Conservation (phyloP, 2,329 filamentous ascomycete species). For the Aspergillus alliaceus region DNA sequence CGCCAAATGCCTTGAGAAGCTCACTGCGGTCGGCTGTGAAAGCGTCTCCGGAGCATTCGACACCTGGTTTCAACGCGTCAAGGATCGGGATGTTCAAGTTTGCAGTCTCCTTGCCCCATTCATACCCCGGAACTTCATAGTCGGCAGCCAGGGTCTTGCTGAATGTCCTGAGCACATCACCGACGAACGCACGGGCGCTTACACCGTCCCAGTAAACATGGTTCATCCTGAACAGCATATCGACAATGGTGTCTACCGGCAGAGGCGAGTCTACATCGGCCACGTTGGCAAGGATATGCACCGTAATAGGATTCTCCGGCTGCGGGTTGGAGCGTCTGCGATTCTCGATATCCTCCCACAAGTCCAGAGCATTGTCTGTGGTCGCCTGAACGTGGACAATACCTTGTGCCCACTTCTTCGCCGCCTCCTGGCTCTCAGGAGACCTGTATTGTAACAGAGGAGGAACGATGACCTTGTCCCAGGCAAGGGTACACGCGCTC, state of each 20-base stretch:
- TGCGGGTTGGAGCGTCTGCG: too few species aligned
- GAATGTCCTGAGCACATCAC: background rate
- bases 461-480: background rate
- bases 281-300: background rate
- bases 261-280: background rate
- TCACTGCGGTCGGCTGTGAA: background rate
- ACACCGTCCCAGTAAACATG: background rate
- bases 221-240: background rate
- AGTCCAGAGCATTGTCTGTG: background rate
- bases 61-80: background rate
- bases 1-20: background rate
- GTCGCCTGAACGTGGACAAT: background rate
- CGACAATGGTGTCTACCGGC: background rate
- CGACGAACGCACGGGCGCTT: background rate
- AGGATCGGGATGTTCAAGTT: background rate
- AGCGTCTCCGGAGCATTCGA: background rate
- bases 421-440: background rate
- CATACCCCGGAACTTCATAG: background rate
- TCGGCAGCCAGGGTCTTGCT: background rate
- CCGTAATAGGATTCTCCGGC: background rate
- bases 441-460: background rate
- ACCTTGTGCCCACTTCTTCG: background rate
- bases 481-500: background rate
- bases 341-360: background rate
- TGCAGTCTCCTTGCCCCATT: background rate